Percentiles rank a stretch among this genome's conserved stretches.
phyloP scores from a whole-genome alignment of 371 early-diverging fungal genomes.

The Mortierella sp. region DNA sequence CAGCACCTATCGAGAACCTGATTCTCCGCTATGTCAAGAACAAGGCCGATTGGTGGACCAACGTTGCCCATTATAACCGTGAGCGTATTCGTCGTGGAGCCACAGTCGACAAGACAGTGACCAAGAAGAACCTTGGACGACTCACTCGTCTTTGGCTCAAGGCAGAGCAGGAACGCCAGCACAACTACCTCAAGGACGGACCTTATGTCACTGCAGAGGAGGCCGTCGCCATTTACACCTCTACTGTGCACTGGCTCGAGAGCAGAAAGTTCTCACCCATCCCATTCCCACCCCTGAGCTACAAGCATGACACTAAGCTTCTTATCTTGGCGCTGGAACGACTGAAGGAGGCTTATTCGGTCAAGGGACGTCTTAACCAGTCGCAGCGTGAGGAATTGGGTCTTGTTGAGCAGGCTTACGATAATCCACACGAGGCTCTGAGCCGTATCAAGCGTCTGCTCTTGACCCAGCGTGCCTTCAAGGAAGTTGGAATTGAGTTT shows the following conservation, averaged over 20 bases:
- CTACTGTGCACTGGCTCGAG: conserved; percentile 99
- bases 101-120: conserved; percentile 99
- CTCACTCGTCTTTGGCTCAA: conserved; percentile 98
- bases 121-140: conserved; percentile 98
- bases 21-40: conserved; percentile 98
- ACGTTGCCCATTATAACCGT: conserved; percentile 97
- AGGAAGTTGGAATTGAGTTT: conserved; percentile 99
- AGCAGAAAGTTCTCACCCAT: conserved; percentile 97
- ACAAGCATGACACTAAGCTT: conserved; percentile 98
- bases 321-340: conserved; percentile 95
- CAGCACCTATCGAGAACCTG: conserved; percentile 98
- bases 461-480: conserved; percentile 98
- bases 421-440: conserved; percentile 96
- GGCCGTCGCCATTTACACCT: conserved; percentile 97
- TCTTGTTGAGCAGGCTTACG: conserved; percentile 97
- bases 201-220: conserved; percentile 98
- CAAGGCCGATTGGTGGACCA: conserved; percentile 99
- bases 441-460: conserved; percentile 95
- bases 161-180: conserved; percentile 99
- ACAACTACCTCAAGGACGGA: conserved; percentile 98
- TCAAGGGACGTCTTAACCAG: conserved; percentile 95
- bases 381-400: conserved; percentile 98
- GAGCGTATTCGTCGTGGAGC: conserved; percentile 99
- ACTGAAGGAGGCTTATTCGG: conserved; percentile 95
- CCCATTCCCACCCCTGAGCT: conserved; percentile 98